Base-by-base conservation (phyloP, 345 rosid species). In the Abelmoschus esculentus region DNA sequence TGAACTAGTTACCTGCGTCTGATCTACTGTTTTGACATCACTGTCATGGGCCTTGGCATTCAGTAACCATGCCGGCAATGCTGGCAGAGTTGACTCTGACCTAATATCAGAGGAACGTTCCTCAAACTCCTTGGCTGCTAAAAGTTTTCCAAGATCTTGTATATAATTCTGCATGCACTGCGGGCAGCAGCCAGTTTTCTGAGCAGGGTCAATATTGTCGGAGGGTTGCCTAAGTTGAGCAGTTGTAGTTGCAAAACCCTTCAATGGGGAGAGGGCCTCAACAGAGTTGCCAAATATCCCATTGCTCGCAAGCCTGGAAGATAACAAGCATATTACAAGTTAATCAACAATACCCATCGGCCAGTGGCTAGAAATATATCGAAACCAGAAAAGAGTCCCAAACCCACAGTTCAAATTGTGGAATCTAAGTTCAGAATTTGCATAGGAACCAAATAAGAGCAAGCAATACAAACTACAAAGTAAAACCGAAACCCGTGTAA, bases 51-150 rank as follows among this genome's bases (percentile, higher is more conserved):
- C 71, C 81, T 85, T 88, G 40, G 93, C 96, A 71, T 77, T 86
- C 72, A 82, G 88, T 79, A 95, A 69, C 99, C 99, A 95, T 55
- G 67, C 83, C 31, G 93, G 96, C 76, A 85, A 80, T 47, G 78
- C 66, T 11, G 83, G 77, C 55, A 72, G 72, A 60, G 74, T 64
- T 71, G 86, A 79, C 75, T 91, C 80, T 60, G 82, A 58, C 66
- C 75, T 90, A 68, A 75, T 67, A 72, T 79, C 85, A 2, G 86
- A 71, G 50, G 77, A 68, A 9, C 86, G 50, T 53, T 70, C 83
- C 58, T 93, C 88, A 6, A 71, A 54, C 49, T 77, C 87, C 50
- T 78, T 69, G 8, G 79, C 66, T 6, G 70, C 72, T 18, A 64
- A 32, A 12, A 84, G 36, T 56, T 74, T 84, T 6, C 80, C 86